A percentile compares a stretch with the other conserved stretches of the same genome.
Evolutionary conservation across 208 protist species (phyloP).

Genomic region (Leishmania braziliensis): DNA sequence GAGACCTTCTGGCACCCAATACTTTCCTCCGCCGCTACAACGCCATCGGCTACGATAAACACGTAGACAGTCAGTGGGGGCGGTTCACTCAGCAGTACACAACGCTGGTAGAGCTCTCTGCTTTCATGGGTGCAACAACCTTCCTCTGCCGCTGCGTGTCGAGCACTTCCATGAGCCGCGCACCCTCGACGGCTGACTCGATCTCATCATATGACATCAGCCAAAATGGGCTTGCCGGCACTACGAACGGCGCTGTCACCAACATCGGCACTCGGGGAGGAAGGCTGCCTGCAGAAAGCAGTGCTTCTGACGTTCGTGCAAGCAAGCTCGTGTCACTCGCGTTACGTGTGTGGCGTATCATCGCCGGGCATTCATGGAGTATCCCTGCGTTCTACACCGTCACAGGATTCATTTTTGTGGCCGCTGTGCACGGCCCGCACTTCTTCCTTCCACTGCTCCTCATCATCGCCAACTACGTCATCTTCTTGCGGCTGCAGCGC

Average conservation of each 20-base stretch:
- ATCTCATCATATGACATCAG: no score
- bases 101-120: neutral
- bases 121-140: neutral
- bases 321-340: no score
- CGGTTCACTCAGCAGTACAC: slow-evolving; percentile 18
- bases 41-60: slow-evolving; percentile 25
- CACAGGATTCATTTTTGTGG: slow-evolving; percentile 26
- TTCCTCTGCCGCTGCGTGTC: neutral
- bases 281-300: no score
- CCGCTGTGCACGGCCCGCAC: slow-evolving; percentile 34
- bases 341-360: no score
- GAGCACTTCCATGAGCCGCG: no score
- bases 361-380: neutral
- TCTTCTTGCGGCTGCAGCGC: slow-evolving; percentile 42
- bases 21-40: slow-evolving; percentile 10
- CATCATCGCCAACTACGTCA: slow-evolving; percentile 39
- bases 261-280: no score
- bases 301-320: no score
- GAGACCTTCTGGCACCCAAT: neutral
- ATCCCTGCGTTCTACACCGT: slow-evolving; percentile 29
- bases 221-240: no score
- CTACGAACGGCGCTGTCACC: no score
- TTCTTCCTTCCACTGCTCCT: slow-evolving; percentile 37
- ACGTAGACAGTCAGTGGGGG: slow-evolving; percentile 22
- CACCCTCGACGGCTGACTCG: no score